Base-by-base conservation (phyloP, 192 early-diverging fungal species). In the Blastocladiella britannica region DNA sequence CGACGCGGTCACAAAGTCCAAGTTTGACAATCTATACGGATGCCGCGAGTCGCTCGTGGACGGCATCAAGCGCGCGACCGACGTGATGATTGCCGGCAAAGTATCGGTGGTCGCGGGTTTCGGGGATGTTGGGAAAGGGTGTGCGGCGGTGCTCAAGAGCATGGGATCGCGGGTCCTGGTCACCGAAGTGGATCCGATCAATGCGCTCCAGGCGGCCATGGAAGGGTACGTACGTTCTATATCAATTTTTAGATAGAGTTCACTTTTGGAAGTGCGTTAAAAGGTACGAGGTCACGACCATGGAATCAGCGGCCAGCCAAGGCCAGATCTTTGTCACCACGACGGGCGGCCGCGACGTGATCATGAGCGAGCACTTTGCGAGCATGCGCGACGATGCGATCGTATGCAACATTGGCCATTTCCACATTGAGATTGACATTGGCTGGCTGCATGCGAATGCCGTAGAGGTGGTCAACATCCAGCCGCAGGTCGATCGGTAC, bases 331-430 rank as follows among this genome's bases (percentile, higher is more conserved):
- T 88, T 58, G 94, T 97, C 67, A 97, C 94, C 70, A 88, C 86
- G 77, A 97, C 94, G 65, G 94, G 94, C 64, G 88, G 88, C 80
- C 88, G 94, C 74, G 90, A 95, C 76, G 91, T 97, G 71, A 87
- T 97, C 75, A 82, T 81, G 64, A 91, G 90, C 63, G 78, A 67
- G 57, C 91, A 97, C 83, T 88, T 97, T 72, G 63, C 70, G 57
- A 67, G 66, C 68, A 97, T 97, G 94, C 88, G 87, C 82, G 88
- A 97, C 69, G 94, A 97, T 65, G 80, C 90, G 61, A 95, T 97
- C 62, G 91, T 97, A 60, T 95, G 94, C 88, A 97, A 97, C 83
- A 97, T 97, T 78, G 94, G 93, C 63, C 93, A 97, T 80, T 97
- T 97, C 61, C 91, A 97, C 78, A 81, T 91, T 67, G 93, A 97